These are phyloP conservation scores for Pinus albicaulis DNA, from an alignment of 75 land plant genomes.

Conservation along the genomic window DNA sequence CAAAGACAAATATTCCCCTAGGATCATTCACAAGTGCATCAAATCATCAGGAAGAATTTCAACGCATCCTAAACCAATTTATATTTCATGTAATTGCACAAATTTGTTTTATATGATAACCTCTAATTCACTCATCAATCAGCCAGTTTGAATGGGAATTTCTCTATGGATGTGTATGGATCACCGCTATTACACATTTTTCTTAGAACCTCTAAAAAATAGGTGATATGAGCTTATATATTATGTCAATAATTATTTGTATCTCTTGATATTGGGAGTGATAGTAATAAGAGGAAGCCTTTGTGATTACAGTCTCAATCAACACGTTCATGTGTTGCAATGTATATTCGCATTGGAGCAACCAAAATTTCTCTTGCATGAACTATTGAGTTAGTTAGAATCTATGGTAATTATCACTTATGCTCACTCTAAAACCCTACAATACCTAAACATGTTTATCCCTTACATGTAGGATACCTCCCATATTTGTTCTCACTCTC, in stretches of 20 bases:
- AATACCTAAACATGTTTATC: no score
- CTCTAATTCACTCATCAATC: neutral
- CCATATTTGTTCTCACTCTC: no score
- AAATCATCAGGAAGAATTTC: neutral
- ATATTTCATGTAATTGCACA: neutral
- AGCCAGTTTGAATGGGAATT: neutral
- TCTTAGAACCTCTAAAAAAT: neutral
- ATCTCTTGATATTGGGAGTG: no score
- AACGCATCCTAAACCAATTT: neutral
- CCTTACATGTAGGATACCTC: no score
- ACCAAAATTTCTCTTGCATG: no score
- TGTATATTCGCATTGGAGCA: no score
- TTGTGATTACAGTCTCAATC: no score
- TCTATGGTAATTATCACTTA: no score
- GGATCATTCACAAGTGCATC: constrained; percentile 2
- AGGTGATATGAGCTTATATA: neutral
- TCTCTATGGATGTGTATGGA: neutral
- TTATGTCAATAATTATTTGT: neutral
- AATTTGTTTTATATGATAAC: neutral
- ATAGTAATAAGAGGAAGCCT: no score
- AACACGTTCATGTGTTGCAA: no score
- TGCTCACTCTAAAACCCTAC: no score
- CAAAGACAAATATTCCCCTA: constrained; percentile 29
- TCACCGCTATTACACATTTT: neutral
- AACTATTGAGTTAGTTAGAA: no score